These are phyloP conservation scores for Pyrenophora teres DNA, from an alignment of 2,329 filamentous ascomycete species.

Conservation along the genomic window DNA sequence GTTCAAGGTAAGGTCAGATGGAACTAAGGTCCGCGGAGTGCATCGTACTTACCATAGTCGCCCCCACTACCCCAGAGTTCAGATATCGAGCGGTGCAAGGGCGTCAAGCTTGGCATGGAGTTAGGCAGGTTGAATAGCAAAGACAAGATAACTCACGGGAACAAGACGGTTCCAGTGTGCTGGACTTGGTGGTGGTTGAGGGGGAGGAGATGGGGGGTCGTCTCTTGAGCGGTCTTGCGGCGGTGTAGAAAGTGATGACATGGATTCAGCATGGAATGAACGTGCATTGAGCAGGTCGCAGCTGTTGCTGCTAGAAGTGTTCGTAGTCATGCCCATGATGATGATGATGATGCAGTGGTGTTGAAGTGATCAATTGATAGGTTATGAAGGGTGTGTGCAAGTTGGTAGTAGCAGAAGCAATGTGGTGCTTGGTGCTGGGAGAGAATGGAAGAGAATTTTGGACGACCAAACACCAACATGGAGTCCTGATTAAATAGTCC, in stretches of 20 bases:
- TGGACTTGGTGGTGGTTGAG: slow-evolving; percentile 49
- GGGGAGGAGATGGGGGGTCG: slow-evolving; percentile 48
- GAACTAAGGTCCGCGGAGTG: neutral
- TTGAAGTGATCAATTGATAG: neutral
- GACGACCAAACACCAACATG: slow-evolving; percentile 24
- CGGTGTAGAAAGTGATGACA: slow-evolving; percentile 7
- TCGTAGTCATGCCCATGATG: slow-evolving; percentile 7
- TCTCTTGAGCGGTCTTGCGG: slow-evolving; percentile 37
- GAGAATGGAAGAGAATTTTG: slow-evolving; percentile 1
- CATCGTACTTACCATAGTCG: neutral
- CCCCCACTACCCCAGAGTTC: slow-evolving; percentile 8
- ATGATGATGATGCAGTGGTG: neutral
- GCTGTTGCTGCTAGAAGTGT: neutral
- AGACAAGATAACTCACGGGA: slow-evolving; percentile 18
- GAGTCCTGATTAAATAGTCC: slow-evolving; percentile 37
- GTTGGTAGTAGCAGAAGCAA: neutral
- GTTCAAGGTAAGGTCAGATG: slow-evolving; percentile 7
- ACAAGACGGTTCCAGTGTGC: slow-evolving; percentile 33
- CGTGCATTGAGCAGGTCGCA: neutral
- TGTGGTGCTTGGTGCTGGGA: neutral
- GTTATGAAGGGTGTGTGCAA: neutral
- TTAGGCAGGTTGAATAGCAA: slow-evolving; percentile 17
- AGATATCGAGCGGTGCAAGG: slow-evolving; percentile 25
- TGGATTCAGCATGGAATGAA: neutral
- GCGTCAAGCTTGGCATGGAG: slow-evolving; percentile 24